A percentile compares a stretch with the other conserved stretches of the same genome.
Evolutionary conservation across 305 asterid genomes (phyloP).

Genomic region (Solanum hybrid): DNA sequence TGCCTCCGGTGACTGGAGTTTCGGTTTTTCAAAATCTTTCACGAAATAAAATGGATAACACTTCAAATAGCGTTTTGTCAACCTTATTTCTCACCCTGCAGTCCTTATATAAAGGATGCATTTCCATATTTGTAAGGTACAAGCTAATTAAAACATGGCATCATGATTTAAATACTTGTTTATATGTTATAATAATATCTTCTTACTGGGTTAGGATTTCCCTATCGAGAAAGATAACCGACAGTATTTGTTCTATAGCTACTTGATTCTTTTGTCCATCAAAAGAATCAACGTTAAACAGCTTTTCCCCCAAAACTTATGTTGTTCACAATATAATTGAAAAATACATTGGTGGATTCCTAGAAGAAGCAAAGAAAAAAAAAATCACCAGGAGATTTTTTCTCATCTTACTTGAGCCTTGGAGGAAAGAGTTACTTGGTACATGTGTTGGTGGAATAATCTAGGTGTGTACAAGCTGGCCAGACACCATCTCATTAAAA

Average conservation of each 20-base stretch:
- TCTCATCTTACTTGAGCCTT: background rate
- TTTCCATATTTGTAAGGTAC: background rate
- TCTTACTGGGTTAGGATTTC: conserved; percentile 81
- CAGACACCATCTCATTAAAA: background rate
- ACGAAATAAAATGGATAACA: background rate
- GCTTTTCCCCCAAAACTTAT: background rate
- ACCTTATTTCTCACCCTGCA: background rate
- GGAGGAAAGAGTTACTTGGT: background rate
- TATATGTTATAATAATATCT: background rate
- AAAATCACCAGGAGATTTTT: background rate
- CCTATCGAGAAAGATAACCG: conserved; percentile 65
- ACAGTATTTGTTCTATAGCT: conserved; percentile 73
- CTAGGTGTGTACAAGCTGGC: background rate
- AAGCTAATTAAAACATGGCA: background rate
- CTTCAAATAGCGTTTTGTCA: background rate
- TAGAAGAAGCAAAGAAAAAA: background rate
- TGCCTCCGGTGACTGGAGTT: conserved; percentile 72
- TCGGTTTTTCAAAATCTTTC: conserved; percentile 73
- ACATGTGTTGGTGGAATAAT: background rate
- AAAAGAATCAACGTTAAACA: conserved; percentile 7
- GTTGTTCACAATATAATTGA: background rate
- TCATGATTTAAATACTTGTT: background rate
- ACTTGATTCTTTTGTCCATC: conserved; percentile 82
- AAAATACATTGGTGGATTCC: background rate
- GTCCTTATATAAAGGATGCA: background rate